Conservation (phyloP, 225 moss, liverwort and hornwort genomes). For the Straminergon stramineum region DNA sequence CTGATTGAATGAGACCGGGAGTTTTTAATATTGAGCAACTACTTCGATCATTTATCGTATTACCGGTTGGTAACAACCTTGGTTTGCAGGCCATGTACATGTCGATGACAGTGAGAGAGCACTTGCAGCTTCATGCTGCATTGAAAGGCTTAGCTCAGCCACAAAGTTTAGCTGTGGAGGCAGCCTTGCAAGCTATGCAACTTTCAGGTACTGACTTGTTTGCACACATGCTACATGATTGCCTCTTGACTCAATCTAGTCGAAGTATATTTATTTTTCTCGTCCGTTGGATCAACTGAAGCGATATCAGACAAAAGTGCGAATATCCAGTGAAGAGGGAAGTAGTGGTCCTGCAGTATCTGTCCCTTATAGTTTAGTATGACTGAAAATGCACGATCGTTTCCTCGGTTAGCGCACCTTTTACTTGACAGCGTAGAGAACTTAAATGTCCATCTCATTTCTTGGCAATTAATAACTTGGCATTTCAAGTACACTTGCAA, state of each 20-base stretch:
- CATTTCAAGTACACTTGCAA: background rate
- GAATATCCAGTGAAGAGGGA: background rate
- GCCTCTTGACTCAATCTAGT: background rate
- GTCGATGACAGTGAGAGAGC: conserved; percentile 79
- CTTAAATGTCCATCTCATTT: background rate
- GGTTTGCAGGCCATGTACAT: conserved; percentile 58
- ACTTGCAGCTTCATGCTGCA: conserved; percentile 66
- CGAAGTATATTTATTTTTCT: background rate
- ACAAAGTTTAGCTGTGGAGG: conserved; percentile 65
- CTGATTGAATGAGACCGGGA: background rate
- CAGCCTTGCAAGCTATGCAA: conserved; percentile 63
- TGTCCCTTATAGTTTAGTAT: background rate
- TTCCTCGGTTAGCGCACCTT: background rate
- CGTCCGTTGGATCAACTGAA: background rate
- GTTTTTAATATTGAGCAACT: background rate
- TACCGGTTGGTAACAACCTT: background rate
- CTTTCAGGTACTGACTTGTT: conserved; percentile 40
- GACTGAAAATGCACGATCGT: background rate
- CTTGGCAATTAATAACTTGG: background rate
- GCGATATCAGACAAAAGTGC: background rate
- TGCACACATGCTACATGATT: background rate
- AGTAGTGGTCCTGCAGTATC: background rate
- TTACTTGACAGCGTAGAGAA: background rate
- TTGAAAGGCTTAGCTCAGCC: conserved; percentile 67
- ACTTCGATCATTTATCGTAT: background rate